These are phyloP conservation scores for Lachnellula subtilissima DNA, from an alignment of 2,329 filamentous ascomycete species.

Conservation along the genomic window DNA sequence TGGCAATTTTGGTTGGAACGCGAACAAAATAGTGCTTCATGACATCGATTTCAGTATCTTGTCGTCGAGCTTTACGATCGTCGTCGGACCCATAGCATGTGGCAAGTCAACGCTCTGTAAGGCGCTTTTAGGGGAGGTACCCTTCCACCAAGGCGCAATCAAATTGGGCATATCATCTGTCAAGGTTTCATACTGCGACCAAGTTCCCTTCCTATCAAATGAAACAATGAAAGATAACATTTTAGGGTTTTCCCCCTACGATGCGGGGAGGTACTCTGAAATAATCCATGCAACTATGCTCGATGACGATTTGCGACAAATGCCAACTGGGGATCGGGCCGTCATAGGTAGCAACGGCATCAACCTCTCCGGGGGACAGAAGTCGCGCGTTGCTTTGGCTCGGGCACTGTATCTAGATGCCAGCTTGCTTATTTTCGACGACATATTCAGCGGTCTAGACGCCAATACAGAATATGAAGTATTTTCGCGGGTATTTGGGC, in stretches of 20 bases:
- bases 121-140: constrained; percentile 40
- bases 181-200: constrained; percentile 38
- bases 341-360: constrained; percentile 20
- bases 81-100: constrained; percentile 42
- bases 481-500: constrained; percentile 14
- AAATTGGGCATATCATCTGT: not conserved
- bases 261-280: constrained; percentile 31
- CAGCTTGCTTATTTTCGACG: constrained; percentile 18
- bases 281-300: constrained; percentile 26
- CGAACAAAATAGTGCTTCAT: not conserved
- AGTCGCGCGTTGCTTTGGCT: constrained; percentile 24
- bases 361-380: constrained; percentile 16
- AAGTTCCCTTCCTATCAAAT: constrained; percentile 41
- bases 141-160: constrained; percentile 31
- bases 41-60: constrained; percentile 1
- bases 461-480: constrained; percentile 18
- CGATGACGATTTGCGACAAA: constrained; percentile 17
- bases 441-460: constrained; percentile 25
- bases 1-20: constrained; percentile 9
- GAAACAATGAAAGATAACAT: constrained; percentile 38
- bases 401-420: constrained; percentile 15
- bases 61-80: constrained; percentile 2
- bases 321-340: constrained; percentile 23
- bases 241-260: constrained; percentile 33
- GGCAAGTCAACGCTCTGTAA: constrained; percentile 49